phyloP scores from a whole-genome alignment of 1,284 basidiomycete genomes.

The Naganishia albida region DNA sequence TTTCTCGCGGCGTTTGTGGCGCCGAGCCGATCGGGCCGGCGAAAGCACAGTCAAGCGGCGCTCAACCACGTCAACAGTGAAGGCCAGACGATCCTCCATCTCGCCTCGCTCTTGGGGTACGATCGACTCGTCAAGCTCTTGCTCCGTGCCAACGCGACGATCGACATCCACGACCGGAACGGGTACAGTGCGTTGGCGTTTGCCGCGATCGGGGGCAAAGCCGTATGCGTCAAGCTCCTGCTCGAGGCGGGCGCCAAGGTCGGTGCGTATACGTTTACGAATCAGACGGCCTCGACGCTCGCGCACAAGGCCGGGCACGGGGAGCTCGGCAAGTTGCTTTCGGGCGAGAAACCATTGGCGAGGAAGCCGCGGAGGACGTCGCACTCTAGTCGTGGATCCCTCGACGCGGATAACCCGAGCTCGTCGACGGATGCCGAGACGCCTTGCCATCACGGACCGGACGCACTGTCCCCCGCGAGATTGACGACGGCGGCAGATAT shows the following conservation, averaged over 20 bases:
- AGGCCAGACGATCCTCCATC: slow-evolving; percentile 82
- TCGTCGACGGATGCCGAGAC: slow-evolving; percentile 37
- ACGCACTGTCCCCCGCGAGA: slow-evolving; percentile 27
- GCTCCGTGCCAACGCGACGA: slow-evolving; percentile 69
- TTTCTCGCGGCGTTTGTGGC: slow-evolving; percentile 59
- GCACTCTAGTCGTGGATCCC: slow-evolving; percentile 27
- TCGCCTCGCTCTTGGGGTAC: slow-evolving; percentile 81
- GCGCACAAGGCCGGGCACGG: slow-evolving; percentile 62
- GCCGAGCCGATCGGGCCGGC: slow-evolving; percentile 36
- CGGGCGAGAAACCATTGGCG: neutral
- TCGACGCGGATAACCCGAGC: slow-evolving; percentile 52
- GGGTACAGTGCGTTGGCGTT: slow-evolving; percentile 90
- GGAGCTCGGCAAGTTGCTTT: slow-evolving; percentile 37
- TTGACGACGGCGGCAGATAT: slow-evolving; percentile 33
- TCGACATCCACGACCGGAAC: slow-evolving; percentile 83
- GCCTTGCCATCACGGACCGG: neutral
- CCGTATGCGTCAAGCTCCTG: slow-evolving; percentile 68
- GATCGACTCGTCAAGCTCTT: slow-evolving; percentile 71
- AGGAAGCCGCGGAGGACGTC: slow-evolving; percentile 25
- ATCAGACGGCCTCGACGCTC: slow-evolving; percentile 77
- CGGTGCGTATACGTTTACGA: slow-evolving; percentile 72
- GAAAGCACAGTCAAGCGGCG: slow-evolving; percentile 49
- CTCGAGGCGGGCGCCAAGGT: slow-evolving; percentile 76
- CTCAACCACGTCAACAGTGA: slow-evolving; percentile 64
- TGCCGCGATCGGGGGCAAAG: slow-evolving; percentile 70